Base-by-base conservation (phyloP, 768 basidiomycete species). In the Clathrus columnatus region DNA sequence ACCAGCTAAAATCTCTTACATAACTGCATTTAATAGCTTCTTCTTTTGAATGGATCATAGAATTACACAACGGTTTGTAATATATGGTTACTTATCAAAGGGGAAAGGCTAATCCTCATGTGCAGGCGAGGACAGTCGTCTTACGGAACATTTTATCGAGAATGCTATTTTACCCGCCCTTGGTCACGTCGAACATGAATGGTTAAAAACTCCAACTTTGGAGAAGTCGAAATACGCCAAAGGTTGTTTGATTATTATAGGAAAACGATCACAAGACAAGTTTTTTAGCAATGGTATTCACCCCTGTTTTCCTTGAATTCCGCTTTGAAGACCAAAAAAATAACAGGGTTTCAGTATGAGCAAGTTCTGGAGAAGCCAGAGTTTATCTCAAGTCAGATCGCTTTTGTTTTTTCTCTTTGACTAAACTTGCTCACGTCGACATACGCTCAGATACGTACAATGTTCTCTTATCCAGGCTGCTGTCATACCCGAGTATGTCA, bases 241-340 rank as follows among this genome's bases (percentile, higher is more conserved):
- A 50, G 89, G 87, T 32, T 83, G 85, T 3, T 68, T 92, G 27
- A 82, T 91, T 57, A 83, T 92, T 51, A 82, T 87, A 6, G 89
- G 90, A 3, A 80, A 79, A 57, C 75, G 73, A 59, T 74, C 76
- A 58, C 89, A 92, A 66, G 81, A 91, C 67, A 92, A 91, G 68
- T 92, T 90, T 74, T 92, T 92, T 68, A 88, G 85, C 69, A 91
- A 90, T 61, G 89, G 88, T 80, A 55, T 26, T 72, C 57, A 24
- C 5, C 18, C 46, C 18, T 18, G 1, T n/a, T 16, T 16, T 14
- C 46, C 20, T 26, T 21, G 11, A 23, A 21, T 5, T 48, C 21
- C 50, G 11, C 41, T 57, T n/a, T n/a, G n/a, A n/a, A n/a, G n/a
- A n/a, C n/a, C n/a, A n/a, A n/a, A n/a, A n/a, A n/a, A n/a, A n/a